phyloP scores from a whole-genome alignment of 148 eudicot genomes.

The Fallopia convolvulus region DNA sequence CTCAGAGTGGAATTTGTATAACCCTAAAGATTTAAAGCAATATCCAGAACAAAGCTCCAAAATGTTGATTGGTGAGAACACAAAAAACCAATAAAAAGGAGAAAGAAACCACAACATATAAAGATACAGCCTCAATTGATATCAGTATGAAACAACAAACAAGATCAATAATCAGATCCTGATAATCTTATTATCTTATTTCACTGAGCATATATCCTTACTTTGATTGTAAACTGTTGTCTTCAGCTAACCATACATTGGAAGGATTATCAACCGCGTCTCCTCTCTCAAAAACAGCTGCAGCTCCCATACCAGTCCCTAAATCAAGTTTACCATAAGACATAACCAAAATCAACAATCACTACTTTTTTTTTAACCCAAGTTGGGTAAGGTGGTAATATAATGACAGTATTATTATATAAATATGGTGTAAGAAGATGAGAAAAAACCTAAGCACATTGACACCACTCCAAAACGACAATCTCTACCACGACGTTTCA shows the following conservation, averaged over 20 bases:
- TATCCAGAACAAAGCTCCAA: too few species aligned
- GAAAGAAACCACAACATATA: too few species aligned
- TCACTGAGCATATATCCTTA: background rate
- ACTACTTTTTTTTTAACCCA: background rate
- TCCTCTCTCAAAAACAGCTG: conserved; percentile 95
- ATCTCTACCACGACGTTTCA: conserved; percentile 94
- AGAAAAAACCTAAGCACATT: conserved; percentile 67
- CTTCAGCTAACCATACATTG: conserved; percentile 43
- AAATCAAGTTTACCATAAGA: conserved; percentile 4
- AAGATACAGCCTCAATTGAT: too few species aligned
- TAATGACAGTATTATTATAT: background rate
- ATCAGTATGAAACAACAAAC: too few species aligned
- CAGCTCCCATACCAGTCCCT: conserved; percentile 99
- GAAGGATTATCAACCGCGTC: conserved; percentile 58
- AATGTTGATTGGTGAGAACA: too few species aligned
- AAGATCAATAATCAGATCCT: too few species aligned
- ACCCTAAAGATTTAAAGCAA: too few species aligned
- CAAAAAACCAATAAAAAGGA: too few species aligned
- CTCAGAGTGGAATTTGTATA: too few species aligned
- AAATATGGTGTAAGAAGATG: conserved; percentile 14
- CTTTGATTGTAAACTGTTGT: conserved; percentile 46
- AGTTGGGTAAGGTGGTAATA: background rate
- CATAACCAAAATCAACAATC: background rate
- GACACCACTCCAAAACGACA: conserved; percentile 94
- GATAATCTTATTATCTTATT: background rate